Evolutionary conservation across 768 basidiomycete species (phyloP), one percentile per base, ranked within the genome.

Genomic region (Collybiopsis confluens): DNA sequence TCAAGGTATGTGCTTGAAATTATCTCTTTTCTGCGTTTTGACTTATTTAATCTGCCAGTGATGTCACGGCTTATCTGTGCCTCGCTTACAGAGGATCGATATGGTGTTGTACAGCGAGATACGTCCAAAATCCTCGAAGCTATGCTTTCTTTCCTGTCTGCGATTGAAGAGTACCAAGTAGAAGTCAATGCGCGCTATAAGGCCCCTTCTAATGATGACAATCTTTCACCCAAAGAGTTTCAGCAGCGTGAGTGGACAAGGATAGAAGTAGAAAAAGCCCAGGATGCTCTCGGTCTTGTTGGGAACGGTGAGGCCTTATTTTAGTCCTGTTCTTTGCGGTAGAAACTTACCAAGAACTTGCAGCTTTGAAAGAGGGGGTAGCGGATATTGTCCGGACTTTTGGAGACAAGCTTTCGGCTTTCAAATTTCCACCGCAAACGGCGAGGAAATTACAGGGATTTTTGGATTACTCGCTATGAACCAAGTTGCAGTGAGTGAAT

Each of bases 91-190:
- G 92, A 93, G 65, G 92, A 95, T 69, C 76, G 78, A 18, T 92
- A 86, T 62, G 92, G 92, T 20, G 80, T 85, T 30, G 89, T 92
- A 11, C 92, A 94, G 64, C 76, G 88, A 10, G 92, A 94, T 63
- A 89, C 92, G 18, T 87, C 91, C 0, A 83, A 81, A 55, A 82
- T 92, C 26, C 65, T 95, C 2, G 92, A 95, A 65, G 86, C 87
- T 0, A 71, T 93, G 58, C 64, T 88, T 11, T 77, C 78, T 0
- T 88, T 86, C 70, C 74, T 91, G 18, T 64, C 67, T 1, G 86
- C 81, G 1, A 66, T 92, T 18, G 90, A 92, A 59, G 76, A 77
- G 27, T 85, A 85, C 54, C 79, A 82, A 52, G 64, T 60, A 1
- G 81, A 86, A 60, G 65, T 91, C 26, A 69, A 67, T 51, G 67